These are phyloP conservation scores for Globisporangium canariense DNA, from an alignment of 352 stramenopile genomes.

Conservation along the genomic window DNA sequence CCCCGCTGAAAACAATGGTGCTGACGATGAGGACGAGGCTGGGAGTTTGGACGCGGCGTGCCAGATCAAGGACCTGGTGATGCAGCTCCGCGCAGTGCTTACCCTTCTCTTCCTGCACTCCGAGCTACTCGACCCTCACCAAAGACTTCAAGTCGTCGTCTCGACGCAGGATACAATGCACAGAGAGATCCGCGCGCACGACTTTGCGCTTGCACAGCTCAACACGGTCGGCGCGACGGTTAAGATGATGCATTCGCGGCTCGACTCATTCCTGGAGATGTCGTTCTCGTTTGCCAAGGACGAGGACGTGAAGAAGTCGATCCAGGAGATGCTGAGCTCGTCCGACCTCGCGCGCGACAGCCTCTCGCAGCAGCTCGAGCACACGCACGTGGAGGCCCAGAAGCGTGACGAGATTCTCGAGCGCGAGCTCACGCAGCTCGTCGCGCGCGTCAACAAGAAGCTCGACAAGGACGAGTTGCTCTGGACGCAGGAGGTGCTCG, in stretches of 20 bases:
- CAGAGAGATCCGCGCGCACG: constrained; percentile 35
- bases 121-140: constrained; percentile 35
- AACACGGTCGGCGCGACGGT: constrained; percentile 47
- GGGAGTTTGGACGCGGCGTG: constrained; percentile 23
- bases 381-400: constrained; percentile 34
- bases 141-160: constrained; percentile 32
- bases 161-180: constrained; percentile 27
- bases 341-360: constrained; percentile 41
- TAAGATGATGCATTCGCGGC: constrained; percentile 56
- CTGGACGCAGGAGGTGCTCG: constrained; percentile 69
- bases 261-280: constrained; percentile 65
- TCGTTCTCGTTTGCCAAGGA: constrained; percentile 69
- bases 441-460: constrained; percentile 66
- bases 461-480: constrained; percentile 74
- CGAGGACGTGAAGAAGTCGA: constrained; percentile 68
- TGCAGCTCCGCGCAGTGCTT: constrained; percentile 58
- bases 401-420: constrained; percentile 54
- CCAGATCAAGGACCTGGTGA: constrained; percentile 42
- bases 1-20: background rate
- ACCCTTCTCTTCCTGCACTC: constrained; percentile 43
- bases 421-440: constrained; percentile 56
- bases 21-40: background rate
- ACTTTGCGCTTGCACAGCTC: constrained; percentile 48
- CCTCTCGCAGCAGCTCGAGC: constrained; percentile 47
- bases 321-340: constrained; percentile 54